Evolutionary conservation across 331 rosid genomes (phyloP).

Genomic region (Telfairia occidentalis): DNA sequence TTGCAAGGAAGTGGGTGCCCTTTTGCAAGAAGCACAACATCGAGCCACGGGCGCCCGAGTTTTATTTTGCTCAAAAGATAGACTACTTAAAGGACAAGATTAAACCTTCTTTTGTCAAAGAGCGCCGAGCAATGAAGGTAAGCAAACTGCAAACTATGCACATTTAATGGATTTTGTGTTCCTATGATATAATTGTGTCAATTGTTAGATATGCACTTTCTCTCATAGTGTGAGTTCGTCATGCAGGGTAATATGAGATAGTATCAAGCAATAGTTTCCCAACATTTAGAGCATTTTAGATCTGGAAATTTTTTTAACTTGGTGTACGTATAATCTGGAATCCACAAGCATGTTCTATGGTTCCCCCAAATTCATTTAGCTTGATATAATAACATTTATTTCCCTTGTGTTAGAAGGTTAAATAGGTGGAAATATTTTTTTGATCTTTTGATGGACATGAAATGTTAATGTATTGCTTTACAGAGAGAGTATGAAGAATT

Average conservation of each 20-base stretch:
- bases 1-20: conserved; percentile 97
- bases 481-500: conserved; percentile 99
- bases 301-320: neutral
- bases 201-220: neutral
- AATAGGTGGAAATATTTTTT: neutral
- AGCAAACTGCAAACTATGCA: neutral
- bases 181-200: neutral
- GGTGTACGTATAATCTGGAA: neutral
- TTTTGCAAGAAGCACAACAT: conserved; percentile 90
- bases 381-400: neutral
- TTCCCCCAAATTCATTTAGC: neutral
- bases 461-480: conserved; percentile 3
- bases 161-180: neutral
- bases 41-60: conserved; percentile 98
- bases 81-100: conserved; percentile 97
- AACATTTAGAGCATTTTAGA: neutral
- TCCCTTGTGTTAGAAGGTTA: neutral
- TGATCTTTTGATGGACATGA: neutral
- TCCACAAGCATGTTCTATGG: neutral
- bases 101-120: conserved; percentile 95
- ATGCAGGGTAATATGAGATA: neutral
- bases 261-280: neutral
- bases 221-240: neutral
- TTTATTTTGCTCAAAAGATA: conserved; percentile 89
- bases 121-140: conserved; percentile 95